Conservation (phyloP, 1,284 basidiomycete species). For the Irpex rosettiformis region DNA sequence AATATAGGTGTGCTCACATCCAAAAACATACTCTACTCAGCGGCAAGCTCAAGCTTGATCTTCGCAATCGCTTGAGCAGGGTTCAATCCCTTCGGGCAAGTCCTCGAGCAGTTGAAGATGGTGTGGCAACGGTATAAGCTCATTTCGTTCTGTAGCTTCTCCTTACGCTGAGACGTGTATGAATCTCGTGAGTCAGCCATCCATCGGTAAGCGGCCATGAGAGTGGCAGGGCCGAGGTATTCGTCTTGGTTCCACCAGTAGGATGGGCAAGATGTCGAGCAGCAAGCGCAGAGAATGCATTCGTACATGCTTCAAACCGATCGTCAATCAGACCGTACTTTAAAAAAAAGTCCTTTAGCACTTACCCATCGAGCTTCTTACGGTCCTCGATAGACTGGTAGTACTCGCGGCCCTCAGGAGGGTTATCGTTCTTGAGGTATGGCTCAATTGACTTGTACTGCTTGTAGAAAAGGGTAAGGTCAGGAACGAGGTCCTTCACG, state of each 20-base stretch:
- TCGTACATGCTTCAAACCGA: conserved; percentile 68
- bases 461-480: conserved; percentile 93
- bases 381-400: conserved; percentile 91
- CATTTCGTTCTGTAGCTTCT: conserved; percentile 93
- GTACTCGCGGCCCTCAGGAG: conserved; percentile 80
- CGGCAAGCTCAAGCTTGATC: conserved; percentile 87
- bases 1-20: neutral
- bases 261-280: conserved; percentile 92
- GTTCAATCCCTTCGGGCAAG: conserved; percentile 96
- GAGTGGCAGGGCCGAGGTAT: conserved; percentile 94
- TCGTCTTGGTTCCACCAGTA: conserved; percentile 99
- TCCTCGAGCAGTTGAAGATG: conserved; percentile 94
- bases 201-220: conserved; percentile 97
- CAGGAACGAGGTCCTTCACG: conserved; percentile 96
- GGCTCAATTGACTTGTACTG: conserved; percentile 99
- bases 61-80: conserved; percentile 84
- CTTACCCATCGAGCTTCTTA: conserved; percentile 86
- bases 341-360: no score
- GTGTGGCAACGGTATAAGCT: conserved; percentile 93
- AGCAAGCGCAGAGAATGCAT: conserved; percentile 92
- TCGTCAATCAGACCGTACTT: conserved; percentile 3
- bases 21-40: conserved; percentile 44
- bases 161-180: conserved; percentile 80
- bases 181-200: conserved; percentile 95
- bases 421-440: conserved; percentile 90